Conservation (phyloP, 1,284 basidiomycete species). For the Ceratobasidium sp. region DNA sequence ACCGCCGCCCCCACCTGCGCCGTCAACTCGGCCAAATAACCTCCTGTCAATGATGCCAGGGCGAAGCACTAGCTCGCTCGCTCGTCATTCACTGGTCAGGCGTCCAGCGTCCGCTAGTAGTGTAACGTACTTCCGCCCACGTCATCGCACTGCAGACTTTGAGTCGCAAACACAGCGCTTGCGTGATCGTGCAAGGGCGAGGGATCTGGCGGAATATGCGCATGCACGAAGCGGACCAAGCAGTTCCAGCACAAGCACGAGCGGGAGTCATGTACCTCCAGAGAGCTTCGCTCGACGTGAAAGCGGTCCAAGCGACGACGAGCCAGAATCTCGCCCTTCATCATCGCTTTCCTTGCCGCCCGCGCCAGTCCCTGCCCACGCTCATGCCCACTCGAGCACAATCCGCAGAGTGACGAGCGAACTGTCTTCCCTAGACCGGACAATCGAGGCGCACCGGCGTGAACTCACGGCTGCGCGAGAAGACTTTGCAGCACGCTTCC, state of each 20-base stretch:
- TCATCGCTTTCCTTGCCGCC: slow-evolving; percentile 33
- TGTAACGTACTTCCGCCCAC: slow-evolving; percentile 40
- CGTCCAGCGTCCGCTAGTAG: slow-evolving; percentile 40
- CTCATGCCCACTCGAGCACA: slow-evolving; percentile 41
- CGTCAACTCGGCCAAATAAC: slow-evolving; percentile 40
- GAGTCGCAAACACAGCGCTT: slow-evolving; percentile 44
- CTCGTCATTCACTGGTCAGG: slow-evolving; percentile 31
- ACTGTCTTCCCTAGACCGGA: slow-evolving; percentile 39
- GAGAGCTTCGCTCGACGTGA: slow-evolving; percentile 44
- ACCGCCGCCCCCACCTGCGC: slow-evolving; percentile 42
- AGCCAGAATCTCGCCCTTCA: slow-evolving; percentile 6
- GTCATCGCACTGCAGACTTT: slow-evolving; percentile 44
- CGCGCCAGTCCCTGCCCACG: slow-evolving; percentile 40
- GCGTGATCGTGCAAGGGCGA: slow-evolving; percentile 40
- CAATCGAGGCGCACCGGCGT: slow-evolving; percentile 40
- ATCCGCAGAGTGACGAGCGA: slow-evolving; percentile 44
- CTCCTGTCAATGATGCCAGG: slow-evolving; percentile 37
- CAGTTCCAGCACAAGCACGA: slow-evolving; percentile 13
- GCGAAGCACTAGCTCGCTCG: slow-evolving; percentile 19
- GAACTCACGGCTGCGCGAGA: slow-evolving; percentile 41
- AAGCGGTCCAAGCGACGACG: slow-evolving; percentile 36
- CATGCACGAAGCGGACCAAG: background rate
- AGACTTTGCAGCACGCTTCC: slow-evolving; percentile 43
- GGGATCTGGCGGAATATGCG: slow-evolving; percentile 29
- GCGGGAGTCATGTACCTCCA: slow-evolving; percentile 37